phyloP scores from a whole-genome alignment of 192 early-diverging fungal genomes.

The Coemansia sp. region DNA sequence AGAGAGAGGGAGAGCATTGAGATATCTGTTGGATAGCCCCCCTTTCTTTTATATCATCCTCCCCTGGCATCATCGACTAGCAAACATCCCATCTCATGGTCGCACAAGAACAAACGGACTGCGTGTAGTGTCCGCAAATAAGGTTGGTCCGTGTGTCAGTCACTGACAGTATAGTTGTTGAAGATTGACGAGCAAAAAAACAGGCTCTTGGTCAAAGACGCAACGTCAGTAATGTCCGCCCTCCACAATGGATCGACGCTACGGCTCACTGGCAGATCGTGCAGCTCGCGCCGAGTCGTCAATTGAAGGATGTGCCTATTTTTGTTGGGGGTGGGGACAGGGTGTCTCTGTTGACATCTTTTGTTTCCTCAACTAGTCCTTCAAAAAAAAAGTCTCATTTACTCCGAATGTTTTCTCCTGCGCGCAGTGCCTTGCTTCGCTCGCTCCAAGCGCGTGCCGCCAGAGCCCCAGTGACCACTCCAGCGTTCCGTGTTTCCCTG shows the following conservation, averaged over 20 bases:
- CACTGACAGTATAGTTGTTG: too few relatives aligned
- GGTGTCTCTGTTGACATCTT: neutral
- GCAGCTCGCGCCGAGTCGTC: neutral
- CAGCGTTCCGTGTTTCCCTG: neutral
- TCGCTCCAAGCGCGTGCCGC: conserved; percentile 8
- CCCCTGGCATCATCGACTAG: too few relatives aligned
- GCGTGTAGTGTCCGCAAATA: too few relatives aligned
- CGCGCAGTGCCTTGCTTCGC: conserved; percentile 6
- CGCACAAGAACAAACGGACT: neutral
- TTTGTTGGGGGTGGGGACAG: neutral
- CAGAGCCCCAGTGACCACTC: neutral
- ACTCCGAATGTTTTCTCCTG: neutral
- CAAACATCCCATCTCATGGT: too few relatives aligned
- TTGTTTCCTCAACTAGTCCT: neutral
- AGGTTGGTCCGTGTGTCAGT: too few relatives aligned
- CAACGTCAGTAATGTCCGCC: too few relatives aligned
- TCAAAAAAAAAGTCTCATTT: neutral
- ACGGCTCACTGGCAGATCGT: neutral
- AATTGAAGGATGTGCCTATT: neutral
- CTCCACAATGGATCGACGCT: neutral
- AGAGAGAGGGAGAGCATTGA: neutral
- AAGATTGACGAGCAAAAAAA: neutral
- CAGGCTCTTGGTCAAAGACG: neutral
- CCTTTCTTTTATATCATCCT: too few relatives aligned
- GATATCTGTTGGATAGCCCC: neutral